Conservation (phyloP, 257 asterid genomes). For the Osmanthus fragrans region DNA sequence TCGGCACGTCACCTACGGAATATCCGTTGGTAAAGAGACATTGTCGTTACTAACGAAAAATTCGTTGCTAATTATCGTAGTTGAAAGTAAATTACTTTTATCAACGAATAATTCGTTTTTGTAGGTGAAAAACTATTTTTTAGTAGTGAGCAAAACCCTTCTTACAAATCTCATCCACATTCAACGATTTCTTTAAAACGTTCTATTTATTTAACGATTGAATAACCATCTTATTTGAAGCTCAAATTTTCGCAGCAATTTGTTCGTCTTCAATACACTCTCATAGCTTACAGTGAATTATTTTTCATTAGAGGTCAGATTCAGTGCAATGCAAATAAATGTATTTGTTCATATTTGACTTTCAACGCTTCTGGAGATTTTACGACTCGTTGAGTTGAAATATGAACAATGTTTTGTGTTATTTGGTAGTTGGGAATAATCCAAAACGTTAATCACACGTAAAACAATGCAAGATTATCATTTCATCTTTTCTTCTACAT, state of each 20-base stretch:
- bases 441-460: conserved; percentile 32
- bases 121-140: too few relatives aligned
- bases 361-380: background rate
- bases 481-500: conserved; percentile 11
- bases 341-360: background rate
- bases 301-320: too few relatives aligned
- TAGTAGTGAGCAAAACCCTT: too few relatives aligned
- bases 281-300: too few relatives aligned
- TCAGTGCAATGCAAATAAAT: background rate
- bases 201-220: too few relatives aligned
- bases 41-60: too few relatives aligned
- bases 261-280: too few relatives aligned
- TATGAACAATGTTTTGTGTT: background rate
- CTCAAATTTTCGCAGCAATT: background rate
- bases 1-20: too few relatives aligned
- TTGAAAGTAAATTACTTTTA: too few relatives aligned
- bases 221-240: background rate
- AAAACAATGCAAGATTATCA: conserved; percentile 21
- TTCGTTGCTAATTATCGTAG: too few relatives aligned
- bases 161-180: background rate
- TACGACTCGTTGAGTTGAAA: background rate
- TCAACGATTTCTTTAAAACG: background rate
- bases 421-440: conserved; percentile 24
- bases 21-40: too few relatives aligned
- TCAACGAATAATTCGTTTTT: too few relatives aligned